Conservation (phyloP, 305 asterid genomes). For the Fraxinus sp. region DNA sequence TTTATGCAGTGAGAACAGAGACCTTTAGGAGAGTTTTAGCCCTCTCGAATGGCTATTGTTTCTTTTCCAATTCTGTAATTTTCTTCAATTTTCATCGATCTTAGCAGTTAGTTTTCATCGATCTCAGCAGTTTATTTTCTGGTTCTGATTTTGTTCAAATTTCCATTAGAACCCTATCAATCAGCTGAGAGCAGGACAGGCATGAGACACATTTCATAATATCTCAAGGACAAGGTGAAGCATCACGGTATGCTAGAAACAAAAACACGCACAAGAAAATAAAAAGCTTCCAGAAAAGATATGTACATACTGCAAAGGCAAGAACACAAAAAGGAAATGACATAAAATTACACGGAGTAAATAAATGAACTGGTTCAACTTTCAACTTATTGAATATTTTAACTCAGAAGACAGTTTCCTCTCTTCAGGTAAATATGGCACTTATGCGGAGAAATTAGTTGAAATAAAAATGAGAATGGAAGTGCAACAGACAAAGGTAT, state of each 20-base stretch:
- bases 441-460: neutral
- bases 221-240: neutral
- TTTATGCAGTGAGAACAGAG: no score
- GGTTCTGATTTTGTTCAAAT: no score
- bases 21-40: no score
- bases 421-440: neutral
- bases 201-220: neutral
- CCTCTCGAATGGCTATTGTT: no score
- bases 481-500: neutral
- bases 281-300: conserved; percentile 2
- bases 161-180: no score
- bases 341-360: neutral
- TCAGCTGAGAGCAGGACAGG: neutral
- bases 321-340: neutral
- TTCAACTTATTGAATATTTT: neutral
- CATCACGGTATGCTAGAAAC: neutral
- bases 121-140: no score
- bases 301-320: neutral
- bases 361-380: neutral
- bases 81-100: no score
- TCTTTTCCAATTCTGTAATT: no score
- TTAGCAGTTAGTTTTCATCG: no score
- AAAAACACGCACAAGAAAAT: neutral
- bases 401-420: neutral
- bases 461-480: conserved; percentile 8